phyloP scores from a whole-genome alignment of 2,329 filamentous ascomycete genomes.

The Fusarium papillatum region DNA sequence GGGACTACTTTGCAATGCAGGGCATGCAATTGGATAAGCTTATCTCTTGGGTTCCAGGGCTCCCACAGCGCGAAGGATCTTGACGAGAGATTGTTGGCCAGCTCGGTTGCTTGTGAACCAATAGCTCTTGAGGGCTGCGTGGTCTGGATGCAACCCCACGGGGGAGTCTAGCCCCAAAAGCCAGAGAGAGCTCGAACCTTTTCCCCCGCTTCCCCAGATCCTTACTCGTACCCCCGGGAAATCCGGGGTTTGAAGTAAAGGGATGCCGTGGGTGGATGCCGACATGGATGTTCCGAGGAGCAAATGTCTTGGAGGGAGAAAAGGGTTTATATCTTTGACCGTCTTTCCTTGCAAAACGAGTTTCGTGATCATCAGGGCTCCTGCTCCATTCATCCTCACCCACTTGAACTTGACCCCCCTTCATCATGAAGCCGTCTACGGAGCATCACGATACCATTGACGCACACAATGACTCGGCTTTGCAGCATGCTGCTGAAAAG shows the following conservation, averaged over 20 bases:
- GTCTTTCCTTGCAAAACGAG: background rate
- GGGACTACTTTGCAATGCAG: background rate
- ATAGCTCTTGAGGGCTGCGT: background rate
- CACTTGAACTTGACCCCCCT: background rate
- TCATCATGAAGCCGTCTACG: slow-evolving; percentile 1
- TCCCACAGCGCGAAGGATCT: background rate
- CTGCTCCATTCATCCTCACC: background rate
- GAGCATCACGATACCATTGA: slow-evolving; percentile 5
- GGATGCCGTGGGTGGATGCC: background rate
- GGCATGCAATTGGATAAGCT: background rate
- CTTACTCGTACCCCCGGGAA: background rate
- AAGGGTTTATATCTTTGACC: background rate
- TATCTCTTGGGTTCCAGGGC: background rate
- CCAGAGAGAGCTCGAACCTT: background rate
- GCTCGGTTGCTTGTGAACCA: background rate
- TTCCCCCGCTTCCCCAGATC: slow-evolving; percentile 1
- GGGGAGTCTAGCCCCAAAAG: background rate
- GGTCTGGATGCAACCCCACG: background rate
- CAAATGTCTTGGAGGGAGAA: background rate
- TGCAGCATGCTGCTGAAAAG: slow-evolving; percentile 8
- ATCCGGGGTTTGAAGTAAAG: background rate
- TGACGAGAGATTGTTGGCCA: background rate
- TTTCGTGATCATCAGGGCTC: background rate
- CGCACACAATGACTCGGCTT: background rate
- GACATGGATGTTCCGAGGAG: slow-evolving; percentile 1